A percentile compares a stretch with the other conserved stretches of the same genome.
phyloP scores from a whole-genome alignment of 1,284 basidiomycete species.

The Cryptococcus sp. region DNA sequence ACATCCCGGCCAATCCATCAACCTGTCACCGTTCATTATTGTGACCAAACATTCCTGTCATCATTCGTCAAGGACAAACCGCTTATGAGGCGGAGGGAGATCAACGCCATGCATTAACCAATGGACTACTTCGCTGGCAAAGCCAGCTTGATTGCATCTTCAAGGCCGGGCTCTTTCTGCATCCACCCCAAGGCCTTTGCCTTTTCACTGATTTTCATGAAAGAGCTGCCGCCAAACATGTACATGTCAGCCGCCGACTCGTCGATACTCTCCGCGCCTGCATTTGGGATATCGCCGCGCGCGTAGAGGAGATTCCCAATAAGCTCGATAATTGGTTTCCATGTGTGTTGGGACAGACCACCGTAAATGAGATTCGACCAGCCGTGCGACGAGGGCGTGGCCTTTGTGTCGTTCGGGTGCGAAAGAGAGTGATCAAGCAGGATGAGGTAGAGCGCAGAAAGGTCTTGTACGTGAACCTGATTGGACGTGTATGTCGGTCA shows the following conservation, averaged over 20 bases:
- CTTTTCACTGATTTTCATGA: constrained; percentile 24
- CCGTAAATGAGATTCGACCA: constrained; percentile 28
- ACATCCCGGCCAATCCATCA: too few relatives aligned
- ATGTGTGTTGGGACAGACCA: constrained; percentile 20
- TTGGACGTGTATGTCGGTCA: not conserved
- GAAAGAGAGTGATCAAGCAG: constrained; percentile 12
- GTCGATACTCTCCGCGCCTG: constrained; percentile 15
- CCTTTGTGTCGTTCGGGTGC: constrained; percentile 5
- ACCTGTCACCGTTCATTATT: too few relatives aligned
- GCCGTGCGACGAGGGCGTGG: constrained; percentile 14
- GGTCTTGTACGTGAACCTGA: constrained; percentile 23
- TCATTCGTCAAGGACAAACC: too few relatives aligned
- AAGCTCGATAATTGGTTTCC: constrained; percentile 19
- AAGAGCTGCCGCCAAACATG: constrained; percentile 28
- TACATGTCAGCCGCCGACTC: constrained; percentile 20
- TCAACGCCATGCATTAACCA: too few relatives aligned
- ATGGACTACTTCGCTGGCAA: constrained; percentile 10
- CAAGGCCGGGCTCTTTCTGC: constrained; percentile 7
- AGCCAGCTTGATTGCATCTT: constrained; percentile 15
- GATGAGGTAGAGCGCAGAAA: constrained; percentile 15
- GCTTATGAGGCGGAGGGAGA: too few relatives aligned
- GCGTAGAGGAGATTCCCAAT: constrained; percentile 18
- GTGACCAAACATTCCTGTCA: too few relatives aligned
- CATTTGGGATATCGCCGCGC: constrained; percentile 14
- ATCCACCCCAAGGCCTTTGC: constrained; percentile 21